Conservation (phyloP, 2,329 filamentous ascomycete genomes). For the Diaporthe eres region DNA sequence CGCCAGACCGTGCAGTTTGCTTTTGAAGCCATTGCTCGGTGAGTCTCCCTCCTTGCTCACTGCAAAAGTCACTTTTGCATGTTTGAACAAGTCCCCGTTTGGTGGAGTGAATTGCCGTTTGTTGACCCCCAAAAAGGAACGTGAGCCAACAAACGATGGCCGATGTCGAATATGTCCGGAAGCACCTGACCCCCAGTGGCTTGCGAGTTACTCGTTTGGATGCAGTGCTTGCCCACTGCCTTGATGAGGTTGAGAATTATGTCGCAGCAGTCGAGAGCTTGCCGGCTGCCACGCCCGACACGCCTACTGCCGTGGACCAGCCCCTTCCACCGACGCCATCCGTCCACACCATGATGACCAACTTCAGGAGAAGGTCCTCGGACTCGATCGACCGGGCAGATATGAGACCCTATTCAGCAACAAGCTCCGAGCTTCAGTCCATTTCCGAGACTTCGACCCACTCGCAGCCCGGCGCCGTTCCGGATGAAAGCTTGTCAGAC, state of each 20-base stretch:
- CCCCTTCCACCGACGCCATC: conserved; percentile 24
- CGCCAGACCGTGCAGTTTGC: conserved; percentile 36
- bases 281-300: neutral
- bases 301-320: neutral
- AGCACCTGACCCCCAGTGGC: conserved; percentile 10
- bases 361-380: conserved; percentile 27
- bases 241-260: conserved; percentile 37
- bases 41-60: neutral
- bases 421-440: conserved; percentile 23
- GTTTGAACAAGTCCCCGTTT: neutral
- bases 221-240: conserved; percentile 30
- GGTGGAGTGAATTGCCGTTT: neutral
- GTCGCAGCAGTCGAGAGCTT: neutral
- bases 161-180: conserved; percentile 34
- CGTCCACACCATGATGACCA: conserved; percentile 27
- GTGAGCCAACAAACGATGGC: neutral
- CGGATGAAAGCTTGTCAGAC: conserved; percentile 8
- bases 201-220: conserved; percentile 11
- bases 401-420: conserved; percentile 8
- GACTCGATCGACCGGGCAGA: conserved; percentile 6
- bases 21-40: conserved; percentile 36
- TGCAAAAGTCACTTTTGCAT: neutral
- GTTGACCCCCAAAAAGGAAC: conserved; percentile 12
- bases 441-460: conserved; percentile 17
- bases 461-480: neutral